These are phyloP conservation scores for Priceomyces haplophilus DNA, from an alignment of 805 yeast species.

Conservation along the genomic window DNA sequence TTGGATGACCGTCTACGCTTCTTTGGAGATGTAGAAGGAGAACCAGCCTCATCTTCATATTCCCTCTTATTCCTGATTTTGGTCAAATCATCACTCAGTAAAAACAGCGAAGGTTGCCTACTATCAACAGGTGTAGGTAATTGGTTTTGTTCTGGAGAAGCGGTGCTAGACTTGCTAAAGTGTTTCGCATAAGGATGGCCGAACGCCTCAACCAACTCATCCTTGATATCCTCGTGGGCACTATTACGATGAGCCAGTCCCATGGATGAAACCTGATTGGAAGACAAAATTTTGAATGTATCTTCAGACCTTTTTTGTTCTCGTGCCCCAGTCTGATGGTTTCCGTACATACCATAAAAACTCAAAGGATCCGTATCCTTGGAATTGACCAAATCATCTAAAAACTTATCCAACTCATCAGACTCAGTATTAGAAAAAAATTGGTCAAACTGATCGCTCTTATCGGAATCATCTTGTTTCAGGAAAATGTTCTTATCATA, in stretches of 20 bases:
- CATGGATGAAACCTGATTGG: neutral
- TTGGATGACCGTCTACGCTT: conserved; percentile 27
- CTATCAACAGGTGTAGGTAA: conserved; percentile 35
- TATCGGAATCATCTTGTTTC: conserved; percentile 7
- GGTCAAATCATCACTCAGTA: conserved; percentile 4
- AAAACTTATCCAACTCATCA: conserved; percentile 38
- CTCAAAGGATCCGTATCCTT: conserved; percentile 27
- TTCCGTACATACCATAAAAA: conserved; percentile 22
- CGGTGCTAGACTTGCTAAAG: conserved; percentile 10
- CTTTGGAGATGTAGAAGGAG: conserved; percentile 9
- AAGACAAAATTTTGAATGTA: neutral
- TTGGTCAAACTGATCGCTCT: conserved; percentile 29
- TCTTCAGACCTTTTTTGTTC: conserved; percentile 4
- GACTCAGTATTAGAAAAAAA: conserved; percentile 37
- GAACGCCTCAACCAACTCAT: conserved; percentile 33
- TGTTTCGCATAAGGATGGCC: conserved; percentile 21
- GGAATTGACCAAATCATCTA: conserved; percentile 38
- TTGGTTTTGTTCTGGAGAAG: conserved; percentile 14
- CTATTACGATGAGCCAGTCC: neutral
- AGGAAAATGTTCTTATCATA: neutral
- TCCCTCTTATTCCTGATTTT: neutral
- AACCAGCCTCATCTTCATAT: conserved; percentile 7
- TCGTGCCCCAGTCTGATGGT: conserved; percentile 1
- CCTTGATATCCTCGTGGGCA: conserved; percentile 18
- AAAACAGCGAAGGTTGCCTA: conserved; percentile 20